A percentile compares a stretch with the other conserved stretches of the same genome.
Evolutionary conservation across 2,329 filamentous ascomycete genomes (phyloP).

Genomic region (Fusarium coicis): DNA sequence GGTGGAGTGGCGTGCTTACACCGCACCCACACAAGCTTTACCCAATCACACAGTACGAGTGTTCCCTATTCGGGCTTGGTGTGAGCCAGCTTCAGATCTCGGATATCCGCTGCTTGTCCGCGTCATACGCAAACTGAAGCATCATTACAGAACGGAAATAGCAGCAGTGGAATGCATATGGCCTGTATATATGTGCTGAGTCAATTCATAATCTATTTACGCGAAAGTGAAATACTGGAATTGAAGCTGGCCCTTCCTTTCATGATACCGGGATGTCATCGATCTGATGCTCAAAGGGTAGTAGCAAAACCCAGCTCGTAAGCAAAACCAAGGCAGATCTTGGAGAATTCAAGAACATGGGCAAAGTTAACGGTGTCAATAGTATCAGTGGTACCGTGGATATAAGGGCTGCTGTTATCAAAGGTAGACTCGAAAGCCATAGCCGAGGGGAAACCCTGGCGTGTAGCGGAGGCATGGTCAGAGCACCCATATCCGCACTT

Average conservation of each 20-base stretch:
- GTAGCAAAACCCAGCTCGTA: constrained; percentile 66
- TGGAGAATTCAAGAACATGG: constrained; percentile 73
- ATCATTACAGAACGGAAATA: accelerated
- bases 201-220: neutral
- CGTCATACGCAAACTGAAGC: accelerated
- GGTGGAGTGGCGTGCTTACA: neutral
- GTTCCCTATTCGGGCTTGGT: neutral
- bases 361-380: constrained; percentile 75
- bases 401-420: constrained; percentile 72
- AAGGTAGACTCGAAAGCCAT: constrained; percentile 73
- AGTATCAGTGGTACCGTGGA: constrained; percentile 78
- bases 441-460: constrained; percentile 72
- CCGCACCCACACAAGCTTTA: accelerated
- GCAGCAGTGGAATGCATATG: too few species aligned
- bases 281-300: neutral
- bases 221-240: accelerated
- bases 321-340: constrained; percentile 58
- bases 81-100: neutral
- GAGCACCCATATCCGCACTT: constrained; percentile 69
- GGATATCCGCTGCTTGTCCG: neutral
- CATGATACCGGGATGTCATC: accelerated
- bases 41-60: accelerated
- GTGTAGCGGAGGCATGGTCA: constrained; percentile 69
- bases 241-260: accelerated
- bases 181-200: neutral